phyloP scores from a whole-genome alignment of 306 rosid species.

The Gynostemma pentaphyllum region DNA sequence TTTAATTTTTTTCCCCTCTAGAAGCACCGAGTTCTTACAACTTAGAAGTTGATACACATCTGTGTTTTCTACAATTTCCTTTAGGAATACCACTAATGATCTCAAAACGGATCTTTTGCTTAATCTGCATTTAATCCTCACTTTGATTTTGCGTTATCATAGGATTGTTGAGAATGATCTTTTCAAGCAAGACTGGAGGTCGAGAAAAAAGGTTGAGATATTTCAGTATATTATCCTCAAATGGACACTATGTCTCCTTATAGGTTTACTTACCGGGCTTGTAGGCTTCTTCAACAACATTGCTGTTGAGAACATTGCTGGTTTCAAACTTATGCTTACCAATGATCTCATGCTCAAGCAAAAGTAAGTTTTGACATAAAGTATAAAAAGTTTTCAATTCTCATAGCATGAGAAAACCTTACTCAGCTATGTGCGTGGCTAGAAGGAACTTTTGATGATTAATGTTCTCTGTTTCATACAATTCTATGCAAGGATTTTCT shows the following conservation, averaged over 20 bases:
- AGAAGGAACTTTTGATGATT: not conserved
- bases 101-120: not conserved
- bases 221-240: conserved; percentile 45
- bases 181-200: conserved; percentile 72
- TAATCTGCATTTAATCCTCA: not conserved
- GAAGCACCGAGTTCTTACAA: not conserved
- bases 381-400: not conserved
- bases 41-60: not conserved
- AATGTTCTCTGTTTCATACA: not conserved
- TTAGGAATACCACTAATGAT: not conserved
- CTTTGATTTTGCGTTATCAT: conserved; percentile 20
- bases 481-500: not conserved
- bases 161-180: conserved; percentile 76
- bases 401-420: not conserved
- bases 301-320: conserved; percentile 77
- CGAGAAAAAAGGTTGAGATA: conserved; percentile 39
- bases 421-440: not conserved
- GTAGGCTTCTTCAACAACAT: conserved; percentile 61
- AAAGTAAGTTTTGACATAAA: conserved; percentile 25
- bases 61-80: not conserved
- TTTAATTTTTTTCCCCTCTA: not conserved
- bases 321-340: conserved; percentile 54
- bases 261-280: conserved; percentile 61
- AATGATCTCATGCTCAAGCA: conserved; percentile 38
- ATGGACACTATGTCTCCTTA: conserved; percentile 62